phyloP scores from a whole-genome alignment of 140 eudicot genomes.

The Bidens hawaiensis region DNA sequence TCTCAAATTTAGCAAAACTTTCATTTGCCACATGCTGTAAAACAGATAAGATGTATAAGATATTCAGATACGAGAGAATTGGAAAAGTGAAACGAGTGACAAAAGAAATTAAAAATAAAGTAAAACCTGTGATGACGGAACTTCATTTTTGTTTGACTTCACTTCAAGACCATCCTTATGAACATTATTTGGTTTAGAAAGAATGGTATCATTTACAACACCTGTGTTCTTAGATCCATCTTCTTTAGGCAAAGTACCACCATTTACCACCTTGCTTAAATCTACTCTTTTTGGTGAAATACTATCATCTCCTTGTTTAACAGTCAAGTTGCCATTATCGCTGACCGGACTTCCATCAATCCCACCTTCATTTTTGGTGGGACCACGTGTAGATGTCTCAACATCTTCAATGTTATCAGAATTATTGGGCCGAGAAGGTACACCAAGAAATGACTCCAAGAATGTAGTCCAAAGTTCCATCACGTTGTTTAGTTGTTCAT shows the following conservation, averaged over 20 bases:
- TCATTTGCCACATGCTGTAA: constrained; percentile 50
- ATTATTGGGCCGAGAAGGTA: constrained; percentile 42
- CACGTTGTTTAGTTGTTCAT: constrained; percentile 77
- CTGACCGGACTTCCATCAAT: constrained; percentile 48
- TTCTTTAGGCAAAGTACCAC: constrained; percentile 38
- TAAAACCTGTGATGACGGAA: constrained; percentile 51
- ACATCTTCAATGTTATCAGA: constrained; percentile 44
- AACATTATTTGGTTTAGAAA: constrained; percentile 32
- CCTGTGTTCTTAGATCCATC: constrained; percentile 37
- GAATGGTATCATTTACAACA: constrained; percentile 37
- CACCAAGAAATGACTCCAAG: constrained; percentile 85
- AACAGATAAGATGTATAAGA: constrained; percentile 9
- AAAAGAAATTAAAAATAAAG: not conserved
- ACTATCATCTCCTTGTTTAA: constrained; percentile 43
- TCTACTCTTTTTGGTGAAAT: constrained; percentile 39
- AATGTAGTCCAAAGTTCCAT: constrained; percentile 81
- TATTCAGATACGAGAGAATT: not conserved
- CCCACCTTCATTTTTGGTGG: constrained; percentile 38
- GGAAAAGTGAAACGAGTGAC: constrained; percentile 12
- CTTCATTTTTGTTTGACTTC: constrained; percentile 42
- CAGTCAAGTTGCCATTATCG: constrained; percentile 38
- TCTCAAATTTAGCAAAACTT: constrained; percentile 56
- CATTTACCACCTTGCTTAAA: constrained; percentile 43
- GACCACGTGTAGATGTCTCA: constrained; percentile 35
- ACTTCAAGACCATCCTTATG: constrained; percentile 40